Conservation (phyloP, 179 eudicot genomes). For the Beta lomatogona region DNA sequence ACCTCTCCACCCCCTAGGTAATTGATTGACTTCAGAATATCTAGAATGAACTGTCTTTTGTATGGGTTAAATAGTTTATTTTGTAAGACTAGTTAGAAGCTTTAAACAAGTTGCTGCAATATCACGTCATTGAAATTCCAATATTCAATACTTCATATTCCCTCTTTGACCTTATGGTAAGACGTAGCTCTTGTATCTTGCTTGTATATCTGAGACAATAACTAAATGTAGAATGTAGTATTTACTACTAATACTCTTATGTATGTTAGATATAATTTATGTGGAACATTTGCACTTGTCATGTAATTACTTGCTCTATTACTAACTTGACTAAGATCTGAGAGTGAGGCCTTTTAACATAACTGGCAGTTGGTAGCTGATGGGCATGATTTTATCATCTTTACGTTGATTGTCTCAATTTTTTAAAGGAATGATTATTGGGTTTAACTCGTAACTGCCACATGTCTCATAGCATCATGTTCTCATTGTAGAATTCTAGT, state of each 20-base stretch:
- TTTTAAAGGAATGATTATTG: neutral
- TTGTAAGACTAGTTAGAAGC: neutral
- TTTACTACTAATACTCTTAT: neutral
- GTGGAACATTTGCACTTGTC: neutral
- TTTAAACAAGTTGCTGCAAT: neutral
- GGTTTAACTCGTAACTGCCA: neutral
- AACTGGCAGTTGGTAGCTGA: neutral
- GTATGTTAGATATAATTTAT: no score
- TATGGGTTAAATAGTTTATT: neutral
- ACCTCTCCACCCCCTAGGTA: conserved; percentile 60
- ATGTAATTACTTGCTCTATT: neutral
- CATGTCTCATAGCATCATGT: neutral
- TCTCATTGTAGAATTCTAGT: neutral
- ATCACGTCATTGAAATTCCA: neutral
- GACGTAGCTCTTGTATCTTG: neutral
- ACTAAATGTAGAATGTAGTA: no score
- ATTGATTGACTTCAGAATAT: conserved; percentile 16
- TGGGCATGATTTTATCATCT: no score
- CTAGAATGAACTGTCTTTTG: neutral
- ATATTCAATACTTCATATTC: neutral
- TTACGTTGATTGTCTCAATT: no score
- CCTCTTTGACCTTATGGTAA: neutral
- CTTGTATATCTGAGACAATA: no score
- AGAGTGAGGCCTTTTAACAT: neutral
- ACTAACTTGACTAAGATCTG: neutral